phyloP scores from a whole-genome alignment of 2,329 filamentous ascomycete species.

The Rugonectria rugulosa region DNA sequence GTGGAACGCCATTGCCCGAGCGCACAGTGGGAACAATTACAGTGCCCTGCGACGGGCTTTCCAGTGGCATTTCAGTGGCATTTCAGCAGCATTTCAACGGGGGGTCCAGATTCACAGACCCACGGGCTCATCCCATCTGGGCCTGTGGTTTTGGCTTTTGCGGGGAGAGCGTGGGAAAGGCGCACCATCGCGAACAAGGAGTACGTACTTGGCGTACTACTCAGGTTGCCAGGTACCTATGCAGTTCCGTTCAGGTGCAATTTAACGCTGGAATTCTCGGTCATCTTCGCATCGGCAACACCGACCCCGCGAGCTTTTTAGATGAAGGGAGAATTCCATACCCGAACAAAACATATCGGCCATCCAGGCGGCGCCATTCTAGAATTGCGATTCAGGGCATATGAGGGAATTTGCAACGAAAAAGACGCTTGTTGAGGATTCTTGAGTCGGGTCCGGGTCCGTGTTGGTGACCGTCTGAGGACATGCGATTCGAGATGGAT shows the following conservation, averaged over 20 bases:
- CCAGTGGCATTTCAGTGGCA: conserved; percentile 3
- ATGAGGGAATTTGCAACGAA: not conserved
- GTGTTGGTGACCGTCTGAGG: conserved; percentile 7
- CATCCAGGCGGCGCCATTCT: not conserved
- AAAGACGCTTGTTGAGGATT: conserved; percentile 18
- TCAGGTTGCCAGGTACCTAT: no score
- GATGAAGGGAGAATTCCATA: not conserved
- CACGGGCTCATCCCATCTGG: conserved; percentile 19
- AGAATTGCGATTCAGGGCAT: not conserved
- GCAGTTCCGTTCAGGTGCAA: no score
- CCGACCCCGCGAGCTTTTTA: not conserved
- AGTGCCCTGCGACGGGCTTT: not conserved
- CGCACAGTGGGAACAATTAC: not conserved
- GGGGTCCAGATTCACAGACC: conserved; percentile 7
- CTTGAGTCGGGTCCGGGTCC: conserved; percentile 12
- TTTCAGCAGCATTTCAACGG: not conserved
- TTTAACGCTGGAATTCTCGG: not conserved
- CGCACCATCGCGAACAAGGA: not conserved
- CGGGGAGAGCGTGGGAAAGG: no score
- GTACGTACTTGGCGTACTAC: not conserved
- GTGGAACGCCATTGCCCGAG: not conserved
- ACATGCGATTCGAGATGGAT: conserved; percentile 19
- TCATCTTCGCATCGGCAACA: not conserved
- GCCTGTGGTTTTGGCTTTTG: not conserved
- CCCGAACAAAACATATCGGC: not conserved